Conservation (phyloP, 306 rosid genomes). For the Pterocarpus macrocarpus region DNA sequence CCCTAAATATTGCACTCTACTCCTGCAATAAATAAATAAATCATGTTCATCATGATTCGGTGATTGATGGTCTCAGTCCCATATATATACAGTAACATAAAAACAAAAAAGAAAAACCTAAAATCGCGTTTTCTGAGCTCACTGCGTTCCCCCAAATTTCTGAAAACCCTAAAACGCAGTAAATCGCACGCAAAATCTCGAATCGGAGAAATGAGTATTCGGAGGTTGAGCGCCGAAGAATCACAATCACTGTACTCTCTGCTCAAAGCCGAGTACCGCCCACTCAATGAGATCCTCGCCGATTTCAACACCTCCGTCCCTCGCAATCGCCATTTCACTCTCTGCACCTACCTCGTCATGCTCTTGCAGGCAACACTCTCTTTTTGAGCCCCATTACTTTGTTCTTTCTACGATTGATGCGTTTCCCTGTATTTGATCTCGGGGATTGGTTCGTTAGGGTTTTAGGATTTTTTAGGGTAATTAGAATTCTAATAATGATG, state of each 20-base stretch:
- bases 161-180: conserved; percentile 40
- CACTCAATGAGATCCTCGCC: conserved; percentile 67
- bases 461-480: conserved; percentile 30
- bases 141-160: neutral
- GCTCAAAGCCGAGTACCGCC: conserved; percentile 68
- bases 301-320: conserved; percentile 72
- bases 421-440: neutral
- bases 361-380: conserved; percentile 66
- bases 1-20: too few species aligned
- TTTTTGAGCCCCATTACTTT: neutral
- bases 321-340: conserved; percentile 62
- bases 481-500: neutral
- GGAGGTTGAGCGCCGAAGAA: conserved; percentile 67
- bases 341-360: conserved; percentile 73
- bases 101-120: conserved; percentile 18
- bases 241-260: conserved; percentile 61
- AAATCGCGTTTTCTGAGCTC: neutral
- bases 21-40: too few species aligned
- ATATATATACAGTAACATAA: neutral
- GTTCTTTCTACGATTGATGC: neutral
- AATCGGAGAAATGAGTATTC: conserved; percentile 51
- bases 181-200: neutral
- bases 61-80: too few species aligned
- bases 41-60: too few species aligned
- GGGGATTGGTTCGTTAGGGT: conserved; percentile 22